Evolutionary conservation across 768 basidiomycete genomes (phyloP).

Genomic region (Amanita pallidorosea): DNA sequence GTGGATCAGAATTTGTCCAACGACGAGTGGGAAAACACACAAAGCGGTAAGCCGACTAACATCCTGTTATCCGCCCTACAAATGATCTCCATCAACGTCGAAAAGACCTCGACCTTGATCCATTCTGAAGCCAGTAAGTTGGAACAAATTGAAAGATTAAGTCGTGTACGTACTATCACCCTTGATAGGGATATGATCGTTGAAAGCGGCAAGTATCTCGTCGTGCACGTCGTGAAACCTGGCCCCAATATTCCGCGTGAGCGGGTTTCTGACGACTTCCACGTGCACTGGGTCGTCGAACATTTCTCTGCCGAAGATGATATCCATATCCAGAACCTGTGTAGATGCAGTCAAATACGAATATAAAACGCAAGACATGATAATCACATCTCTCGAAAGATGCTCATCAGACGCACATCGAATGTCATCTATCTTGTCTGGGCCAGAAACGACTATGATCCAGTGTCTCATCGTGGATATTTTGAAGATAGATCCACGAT

Average conservation of each 20-base stretch:
- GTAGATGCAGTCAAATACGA: background rate
- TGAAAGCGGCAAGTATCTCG: slow-evolving; percentile 14
- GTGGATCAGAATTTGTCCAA: background rate
- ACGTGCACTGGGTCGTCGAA: slow-evolving; percentile 8
- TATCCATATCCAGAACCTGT: slow-evolving; percentile 22
- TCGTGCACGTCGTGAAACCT: slow-evolving; percentile 16
- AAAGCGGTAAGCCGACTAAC: slow-evolving; percentile 17
- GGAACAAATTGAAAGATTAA: background rate
- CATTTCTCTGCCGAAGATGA: slow-evolving; percentile 19
- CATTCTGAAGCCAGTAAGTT: slow-evolving; percentile 8
- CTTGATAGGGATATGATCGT: slow-evolving; percentile 9
- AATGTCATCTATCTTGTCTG: slow-evolving; percentile 30
- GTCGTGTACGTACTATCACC: background rate
- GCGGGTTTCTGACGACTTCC: slow-evolving; percentile 14
- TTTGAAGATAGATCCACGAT: slow-evolving; percentile 25
- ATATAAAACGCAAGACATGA: background rate
- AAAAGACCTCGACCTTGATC: slow-evolving; percentile 8
- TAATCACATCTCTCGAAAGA: slow-evolving; percentile 21
- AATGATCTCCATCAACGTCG: slow-evolving; percentile 12
- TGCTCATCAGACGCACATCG: slow-evolving; percentile 32
- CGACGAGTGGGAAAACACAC: slow-evolving; percentile 4
- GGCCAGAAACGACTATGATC: slow-evolving; percentile 31
- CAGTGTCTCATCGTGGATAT: slow-evolving; percentile 32
- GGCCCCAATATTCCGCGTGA: slow-evolving; percentile 17
- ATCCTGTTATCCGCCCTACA: slow-evolving; percentile 12